Conservation (phyloP, 768 basidiomycete genomes). For the Gelatoporia subvermispora region DNA sequence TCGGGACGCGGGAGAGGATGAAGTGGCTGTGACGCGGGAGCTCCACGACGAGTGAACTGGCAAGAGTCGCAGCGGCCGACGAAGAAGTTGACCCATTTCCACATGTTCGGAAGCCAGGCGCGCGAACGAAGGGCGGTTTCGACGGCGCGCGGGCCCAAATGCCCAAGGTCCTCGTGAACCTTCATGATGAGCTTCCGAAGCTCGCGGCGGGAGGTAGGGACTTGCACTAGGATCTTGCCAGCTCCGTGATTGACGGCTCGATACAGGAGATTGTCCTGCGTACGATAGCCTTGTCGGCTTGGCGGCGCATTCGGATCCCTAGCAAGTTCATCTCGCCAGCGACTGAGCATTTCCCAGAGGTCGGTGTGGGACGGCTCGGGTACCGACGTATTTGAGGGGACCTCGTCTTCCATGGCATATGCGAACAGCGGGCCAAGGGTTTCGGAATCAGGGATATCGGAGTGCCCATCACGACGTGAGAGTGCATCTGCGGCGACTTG, state of each 20-base stretch:
- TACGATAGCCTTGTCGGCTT: neutral
- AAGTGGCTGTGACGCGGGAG: conserved; percentile 10
- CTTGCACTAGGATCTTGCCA: neutral
- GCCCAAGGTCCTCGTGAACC: conserved; percentile 14
- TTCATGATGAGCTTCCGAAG: conserved; percentile 9
- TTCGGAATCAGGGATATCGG: conserved; percentile 12
- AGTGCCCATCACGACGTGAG: conserved; percentile 12
- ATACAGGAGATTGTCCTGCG: neutral
- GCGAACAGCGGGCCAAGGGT: conserved; percentile 12
- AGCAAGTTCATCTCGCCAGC: neutral
- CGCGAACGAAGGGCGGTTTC: conserved; percentile 6
- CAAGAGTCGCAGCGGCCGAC: conserved; percentile 15
- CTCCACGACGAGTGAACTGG: conserved; percentile 15
- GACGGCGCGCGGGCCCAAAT: conserved; percentile 15
- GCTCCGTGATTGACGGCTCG: neutral
- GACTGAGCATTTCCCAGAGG: neutral
- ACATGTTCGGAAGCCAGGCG: conserved; percentile 1
- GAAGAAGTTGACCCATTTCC: conserved; percentile 8
- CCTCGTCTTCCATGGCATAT: conserved; percentile 5
- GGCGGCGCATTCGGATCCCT: neutral
- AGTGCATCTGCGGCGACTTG: conserved; percentile 17
- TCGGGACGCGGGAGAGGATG: conserved; percentile 16
- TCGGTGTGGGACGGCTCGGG: too few species aligned
- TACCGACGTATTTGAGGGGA: neutral
- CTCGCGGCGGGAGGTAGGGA: neutral